These are phyloP conservation scores for Somion occarium DNA, from an alignment of 1,284 basidiomycete species.

Conservation along the genomic window DNA sequence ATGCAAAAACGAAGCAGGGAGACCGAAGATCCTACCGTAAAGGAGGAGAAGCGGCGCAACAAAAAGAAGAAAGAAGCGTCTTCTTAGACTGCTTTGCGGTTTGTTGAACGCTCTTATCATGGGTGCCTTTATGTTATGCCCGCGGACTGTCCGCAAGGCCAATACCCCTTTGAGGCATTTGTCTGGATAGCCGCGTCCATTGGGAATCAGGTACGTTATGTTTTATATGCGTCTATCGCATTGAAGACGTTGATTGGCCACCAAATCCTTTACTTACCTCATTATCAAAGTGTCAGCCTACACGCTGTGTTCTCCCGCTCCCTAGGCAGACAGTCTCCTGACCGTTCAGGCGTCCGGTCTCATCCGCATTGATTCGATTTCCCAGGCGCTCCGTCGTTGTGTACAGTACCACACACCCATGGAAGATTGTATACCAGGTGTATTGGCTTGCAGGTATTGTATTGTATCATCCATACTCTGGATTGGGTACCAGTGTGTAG, in stretches of 20 bases:
- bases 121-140: not conserved
- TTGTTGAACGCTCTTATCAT: not conserved
- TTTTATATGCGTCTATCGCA: not conserved
- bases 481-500: not conserved
- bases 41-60: slow-evolving; percentile 8
- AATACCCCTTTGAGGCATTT: not conserved
- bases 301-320: not conserved
- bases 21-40: not conserved
- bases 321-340: not conserved
- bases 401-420: not conserved
- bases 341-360: not conserved
- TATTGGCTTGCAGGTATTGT: no score
- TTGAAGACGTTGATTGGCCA: not conserved
- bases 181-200: not conserved
- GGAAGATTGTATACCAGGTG: not conserved
- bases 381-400: not conserved
- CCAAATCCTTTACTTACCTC: not conserved
- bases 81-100: not conserved
- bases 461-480: not conserved
- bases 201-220: not conserved
- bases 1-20: not conserved
- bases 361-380: not conserved
- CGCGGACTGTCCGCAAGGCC: not conserved
- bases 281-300: no score
- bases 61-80: slow-evolving; percentile 5